Base-by-base conservation (phyloP, 139 green algal genomes). In the Zygnema cylindricum region DNA sequence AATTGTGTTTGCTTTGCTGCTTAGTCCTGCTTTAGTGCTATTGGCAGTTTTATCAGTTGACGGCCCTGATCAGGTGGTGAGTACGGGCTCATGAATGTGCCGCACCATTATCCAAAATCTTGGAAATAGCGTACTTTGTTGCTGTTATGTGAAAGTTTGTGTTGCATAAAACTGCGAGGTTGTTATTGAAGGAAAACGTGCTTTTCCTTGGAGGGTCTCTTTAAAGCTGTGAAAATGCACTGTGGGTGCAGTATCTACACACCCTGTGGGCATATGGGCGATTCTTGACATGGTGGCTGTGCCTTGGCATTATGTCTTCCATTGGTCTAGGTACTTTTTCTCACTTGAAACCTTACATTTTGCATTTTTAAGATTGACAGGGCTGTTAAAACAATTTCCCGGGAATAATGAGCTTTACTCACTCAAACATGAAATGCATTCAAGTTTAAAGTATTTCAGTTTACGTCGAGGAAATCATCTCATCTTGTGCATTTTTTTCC, bases 271-370 rank as follows among this genome's bases (percentile, higher is more conserved):
- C 77, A 36, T 88, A 87, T 25, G 23, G 39, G 1, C 30, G 43
- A 32, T 91, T 89, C 33, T 41, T 36, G 23, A 71, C 82, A 22
- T 91, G 78, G 55, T 91, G 87, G 87, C 11, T 91, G 3, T 38
- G 54, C 33, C 81, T 91, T 21, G 87, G 87, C 25, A 63, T 91
- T 36, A 55, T 55, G 7, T 91, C 87, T 55, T 91, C 87, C 35
- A 91, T 91, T 35, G 87, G 87, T 1, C 55, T 91, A 30, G 87
- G 87, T 91, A 16, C 71, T 79, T 79, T 43, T 79, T n/a, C 36
- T 54, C 36, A 25, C 38, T 79, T 79, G 71, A 16, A n/a, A 16
- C 7, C 71, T 43, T 79, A 43, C 36, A 11, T 23, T 79, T n/a
- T n/a, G n/a, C n/a, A n/a, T n/a, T n/a, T n/a, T n/a, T n/a, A n/a